Evolutionary conservation across 805 yeast genomes (phyloP), one percentile per base, ranked within the genome.

Genomic region (Scheffersomyces spartinae): DNA sequence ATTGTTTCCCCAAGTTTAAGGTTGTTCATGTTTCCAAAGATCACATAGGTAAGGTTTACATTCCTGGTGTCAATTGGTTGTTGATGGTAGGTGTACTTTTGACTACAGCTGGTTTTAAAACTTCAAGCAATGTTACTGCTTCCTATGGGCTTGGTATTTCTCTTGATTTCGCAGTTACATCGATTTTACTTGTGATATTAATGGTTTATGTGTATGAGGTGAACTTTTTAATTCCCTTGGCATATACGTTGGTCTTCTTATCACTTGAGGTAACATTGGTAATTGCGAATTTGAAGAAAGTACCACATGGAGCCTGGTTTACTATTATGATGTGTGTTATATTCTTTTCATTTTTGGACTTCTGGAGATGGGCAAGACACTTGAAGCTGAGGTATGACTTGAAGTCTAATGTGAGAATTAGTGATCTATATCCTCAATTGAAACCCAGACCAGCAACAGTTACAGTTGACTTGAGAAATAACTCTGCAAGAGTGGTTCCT

Each of bases 271-370:
- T 51, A 21, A 42, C 57, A 21, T 45, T 69, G 37, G 53, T 71
- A 10, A 45, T 59, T 26, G 59, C 75, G 4, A 71, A 68, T 28
- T 34, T 67, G 35, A 59, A 53, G 35, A 71, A 71, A 41, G 60
- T 71, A 3, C 61, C 65, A 0, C 68, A 65, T 32, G 79, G 77
- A 19, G 79, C 76, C 2, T 71, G 78, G 79, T 69, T 71, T 38
- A 71, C 78, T 1, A 43, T 71, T 17, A 47, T 61, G 50, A 52
- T 68, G 42, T 42, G 68, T 6, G 47, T 42, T 2, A n/a, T 66
- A 3, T 39, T 53, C 21, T 47, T 55, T 31, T 19, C 30, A 0
- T 60, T 63, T 29, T 50, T 70, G 20, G 22, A 45, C 4, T 47
- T 55, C 29, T 69, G 75, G 76, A 51, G 71, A 39, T 66, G 66